Conservation (phyloP, 139 green algal genomes). For the Dunaliella primolecta region DNA sequence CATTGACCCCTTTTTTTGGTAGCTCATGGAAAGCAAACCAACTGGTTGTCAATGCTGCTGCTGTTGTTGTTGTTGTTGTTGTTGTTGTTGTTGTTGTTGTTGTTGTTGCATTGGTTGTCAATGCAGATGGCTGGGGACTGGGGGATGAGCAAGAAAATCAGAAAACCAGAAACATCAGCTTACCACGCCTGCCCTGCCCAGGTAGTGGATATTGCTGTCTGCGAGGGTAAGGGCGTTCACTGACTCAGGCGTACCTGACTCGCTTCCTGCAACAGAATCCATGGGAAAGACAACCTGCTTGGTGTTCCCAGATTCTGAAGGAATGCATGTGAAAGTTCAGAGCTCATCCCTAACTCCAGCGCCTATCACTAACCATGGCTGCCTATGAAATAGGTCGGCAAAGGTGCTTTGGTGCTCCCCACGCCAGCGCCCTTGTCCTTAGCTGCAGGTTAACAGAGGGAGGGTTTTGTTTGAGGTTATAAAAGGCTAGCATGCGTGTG, state of each 20-base stretch:
- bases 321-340: too few relatives aligned
- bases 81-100: not conserved
- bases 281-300: too few relatives aligned
- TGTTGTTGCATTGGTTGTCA: not conserved
- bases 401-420: too few relatives aligned
- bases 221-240: constrained; percentile 31
- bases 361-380: too few relatives aligned
- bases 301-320: too few relatives aligned
- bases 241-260: not conserved
- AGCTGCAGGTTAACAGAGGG: too few relatives aligned
- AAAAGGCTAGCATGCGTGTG: too few relatives aligned
- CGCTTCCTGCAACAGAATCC: too few relatives aligned
- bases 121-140: not conserved
- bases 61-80: not conserved
- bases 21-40: not conserved
- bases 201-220: constrained; percentile 50
- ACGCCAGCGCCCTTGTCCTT: too few relatives aligned
- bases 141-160: not conserved
- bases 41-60: not conserved
- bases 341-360: too few relatives aligned
- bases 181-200: constrained; percentile 61
- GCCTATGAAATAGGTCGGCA: too few relatives aligned
- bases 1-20: not conserved
- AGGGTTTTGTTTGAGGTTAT: too few relatives aligned
- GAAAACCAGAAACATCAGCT: not conserved